phyloP scores from a whole-genome alignment of 129 eudicot species.

The Flaveria ramosissima region DNA sequence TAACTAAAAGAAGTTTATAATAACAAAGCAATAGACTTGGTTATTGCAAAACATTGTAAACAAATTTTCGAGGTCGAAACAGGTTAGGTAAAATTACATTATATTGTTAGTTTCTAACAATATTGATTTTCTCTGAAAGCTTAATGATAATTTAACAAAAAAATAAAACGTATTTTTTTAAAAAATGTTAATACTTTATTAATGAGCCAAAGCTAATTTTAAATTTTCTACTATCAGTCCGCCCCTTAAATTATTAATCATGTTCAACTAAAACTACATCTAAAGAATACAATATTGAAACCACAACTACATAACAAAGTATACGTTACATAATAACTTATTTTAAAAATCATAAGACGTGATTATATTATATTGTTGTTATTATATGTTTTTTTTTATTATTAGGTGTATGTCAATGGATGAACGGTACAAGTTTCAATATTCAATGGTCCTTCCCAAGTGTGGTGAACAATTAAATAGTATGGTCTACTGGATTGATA shows the following conservation, averaged over 20 bases:
- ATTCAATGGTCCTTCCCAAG: slow-evolving; percentile 26
- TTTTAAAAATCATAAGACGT: neutral
- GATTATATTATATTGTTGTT: too few relatives aligned
- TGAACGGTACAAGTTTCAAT: slow-evolving; percentile 14
- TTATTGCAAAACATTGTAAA: neutral
- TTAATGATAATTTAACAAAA: neutral
- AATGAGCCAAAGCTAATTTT: neutral
- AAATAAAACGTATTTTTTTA: neutral
- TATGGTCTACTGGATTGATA: slow-evolving; percentile 21
- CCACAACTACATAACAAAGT: neutral
- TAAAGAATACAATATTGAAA: neutral
- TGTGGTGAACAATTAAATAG: slow-evolving; percentile 29
- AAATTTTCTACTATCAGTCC: neutral
- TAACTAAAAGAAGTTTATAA: neutral
- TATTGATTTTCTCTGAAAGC: neutral
- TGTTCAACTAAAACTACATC: neutral
- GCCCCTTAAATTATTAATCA: neutral
- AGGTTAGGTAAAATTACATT: too few relatives aligned
- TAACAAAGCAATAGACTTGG: slow-evolving; percentile 5
- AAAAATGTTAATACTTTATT: neutral
- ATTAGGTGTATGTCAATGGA: slow-evolving; percentile 13
- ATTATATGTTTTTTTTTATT: neutral
- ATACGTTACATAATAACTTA: neutral
- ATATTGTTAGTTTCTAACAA: too few relatives aligned
- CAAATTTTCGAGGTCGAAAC: too few relatives aligned